Evolutionary conservation across 2,329 filamentous ascomycete species (phyloP), one percentile per base, ranked within the genome.

Genomic region (Monilinia polystroma): DNA sequence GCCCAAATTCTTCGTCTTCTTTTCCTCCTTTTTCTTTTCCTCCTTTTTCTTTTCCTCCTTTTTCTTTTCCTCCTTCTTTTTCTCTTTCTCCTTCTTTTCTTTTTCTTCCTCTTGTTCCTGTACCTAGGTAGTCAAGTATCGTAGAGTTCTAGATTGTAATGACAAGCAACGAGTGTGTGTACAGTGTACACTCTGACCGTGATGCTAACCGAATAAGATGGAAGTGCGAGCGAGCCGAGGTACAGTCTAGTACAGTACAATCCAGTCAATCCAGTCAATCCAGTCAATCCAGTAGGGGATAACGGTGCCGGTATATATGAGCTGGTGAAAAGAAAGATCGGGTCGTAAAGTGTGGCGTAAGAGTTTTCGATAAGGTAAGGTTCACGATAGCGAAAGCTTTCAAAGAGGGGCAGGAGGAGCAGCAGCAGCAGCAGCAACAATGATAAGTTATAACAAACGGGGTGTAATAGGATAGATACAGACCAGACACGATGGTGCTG

Each of bases 351-450:
- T 51, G 45, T 38, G 45, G 45, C 45, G 58, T 59, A 47, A 49
- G 26, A 20, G 32, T 54, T 35, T 43, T 55, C 20, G 53, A 55
- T 38, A 14, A 7, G 29, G 58, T 23, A 60, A 60, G 58, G 45
- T 26, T 35, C 29, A 60, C 49, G 58, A 60, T 60, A 51, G 45
- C n/a, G 58, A 60, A 29, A 23, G 55, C 12, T 58, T 45, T 45
- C 38, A 58, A 58, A 58, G 38, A 58, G 38, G 45, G 45, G 57
- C 29, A 58, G 18, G 23, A 57, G 35, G 12, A 45, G 29, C 18
- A 35, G 29, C n/a, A 47, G 14, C 45, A 45, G 29, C 18, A 35
- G 29, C n/a, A 47, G 14, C 45, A 60, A 18, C 2, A 4, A 23
- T 20, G 49, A n/a, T 20, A 20, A 5, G n/a, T 18, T 20, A 26